Conservation (phyloP, 176 grass and related monocot genomes). For the Typha latifolia region DNA sequence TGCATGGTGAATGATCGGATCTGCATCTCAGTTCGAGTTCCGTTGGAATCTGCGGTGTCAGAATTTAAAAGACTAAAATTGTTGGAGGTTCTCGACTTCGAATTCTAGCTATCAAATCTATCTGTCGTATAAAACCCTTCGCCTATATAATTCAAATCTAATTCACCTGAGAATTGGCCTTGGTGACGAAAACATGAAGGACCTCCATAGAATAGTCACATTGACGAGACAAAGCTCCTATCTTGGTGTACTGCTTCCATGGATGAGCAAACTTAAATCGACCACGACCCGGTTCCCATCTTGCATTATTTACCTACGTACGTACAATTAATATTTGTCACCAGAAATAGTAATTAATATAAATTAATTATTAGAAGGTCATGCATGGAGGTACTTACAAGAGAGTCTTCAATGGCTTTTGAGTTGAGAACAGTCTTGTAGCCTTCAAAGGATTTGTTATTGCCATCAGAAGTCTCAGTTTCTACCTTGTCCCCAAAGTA, state of each 20-base stretch:
- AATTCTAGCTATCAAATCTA: too few species aligned
- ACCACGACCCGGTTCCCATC: slow-evolving; percentile 75
- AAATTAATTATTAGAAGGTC: neutral
- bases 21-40: slow-evolving; percentile 27
- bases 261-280: slow-evolving; percentile 65
- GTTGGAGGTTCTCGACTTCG: too few species aligned
- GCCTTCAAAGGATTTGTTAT: neutral
- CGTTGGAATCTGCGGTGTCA: slow-evolving; percentile 11
- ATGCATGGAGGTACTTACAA: neutral
- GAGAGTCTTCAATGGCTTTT: neutral
- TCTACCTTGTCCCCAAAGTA: neutral
- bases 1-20: slow-evolving; percentile 32
- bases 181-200: slow-evolving; percentile 46
- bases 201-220: slow-evolving; percentile 75
- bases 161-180: slow-evolving; percentile 38
- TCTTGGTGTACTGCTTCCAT: slow-evolving; percentile 60
- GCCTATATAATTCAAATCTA: slow-evolving; percentile 4
- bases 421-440: neutral
- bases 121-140: neutral
- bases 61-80: too few species aligned
- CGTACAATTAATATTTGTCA: slow-evolving; percentile 12
- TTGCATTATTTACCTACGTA: slow-evolving; percentile 63
- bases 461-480: neutral
- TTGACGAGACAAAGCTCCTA: slow-evolving; percentile 58
- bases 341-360: neutral